Percentiles rank a stretch among this genome's conserved stretches.
Conservation (phyloP, 2,329 filamentous ascomycete genomes). For the Beauveria caledonica region DNA sequence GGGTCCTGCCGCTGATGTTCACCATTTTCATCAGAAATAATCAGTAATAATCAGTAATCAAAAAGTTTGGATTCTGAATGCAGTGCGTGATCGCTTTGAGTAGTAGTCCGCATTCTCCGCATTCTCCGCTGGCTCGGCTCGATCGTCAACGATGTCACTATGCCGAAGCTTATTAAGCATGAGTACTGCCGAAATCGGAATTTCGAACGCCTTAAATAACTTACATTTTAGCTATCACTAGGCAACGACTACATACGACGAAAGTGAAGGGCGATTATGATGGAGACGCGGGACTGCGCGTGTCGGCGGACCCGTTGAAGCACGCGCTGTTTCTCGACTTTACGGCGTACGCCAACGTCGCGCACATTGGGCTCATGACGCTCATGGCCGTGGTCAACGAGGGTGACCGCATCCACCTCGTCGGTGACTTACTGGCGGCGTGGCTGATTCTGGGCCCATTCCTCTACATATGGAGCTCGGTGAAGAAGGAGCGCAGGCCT, state of each 20-base stretch:
- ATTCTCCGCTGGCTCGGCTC: too few relatives aligned
- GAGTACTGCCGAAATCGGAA: too few relatives aligned
- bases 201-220: too few relatives aligned
- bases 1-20: too few relatives aligned
- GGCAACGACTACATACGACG: not conserved
- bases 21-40: too few relatives aligned
- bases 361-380: slow-evolving; percentile 5
- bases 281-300: not conserved
- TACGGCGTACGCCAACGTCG: not conserved
- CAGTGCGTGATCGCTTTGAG: too few relatives aligned
- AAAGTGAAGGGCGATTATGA: not conserved
- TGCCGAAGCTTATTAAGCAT: too few relatives aligned
- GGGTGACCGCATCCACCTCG: not conserved
- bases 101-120: too few relatives aligned
- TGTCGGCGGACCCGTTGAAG: not conserved
- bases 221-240: not conserved
- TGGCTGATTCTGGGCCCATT: not conserved
- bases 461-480: not conserved
- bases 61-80: too few relatives aligned
- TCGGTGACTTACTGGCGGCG: not conserved
- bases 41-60: too few relatives aligned
- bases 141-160: too few relatives aligned
- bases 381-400: slow-evolving; percentile 1
- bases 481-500: not conserved
- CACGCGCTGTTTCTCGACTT: slow-evolving; percentile 1